Conservation (phyloP, 768 basidiomycete genomes). For the Rhizopogon roseolus region DNA sequence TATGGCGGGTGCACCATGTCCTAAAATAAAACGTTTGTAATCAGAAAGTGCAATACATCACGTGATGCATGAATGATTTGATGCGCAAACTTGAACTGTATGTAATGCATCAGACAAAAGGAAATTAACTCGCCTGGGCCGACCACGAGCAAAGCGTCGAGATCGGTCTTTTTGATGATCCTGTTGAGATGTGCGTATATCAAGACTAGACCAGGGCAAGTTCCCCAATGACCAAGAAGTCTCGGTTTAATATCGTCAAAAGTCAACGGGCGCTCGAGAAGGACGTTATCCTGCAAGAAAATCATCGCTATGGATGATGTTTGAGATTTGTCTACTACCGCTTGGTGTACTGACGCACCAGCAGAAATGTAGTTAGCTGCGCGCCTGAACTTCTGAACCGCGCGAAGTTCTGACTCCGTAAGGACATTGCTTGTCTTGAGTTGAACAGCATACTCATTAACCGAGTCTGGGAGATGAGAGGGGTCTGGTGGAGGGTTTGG, state of each 20-base stretch:
- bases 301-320: constrained; percentile 59
- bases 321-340: constrained; percentile 2
- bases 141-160: constrained; percentile 71
- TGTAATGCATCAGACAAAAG: too few species aligned
- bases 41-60: neutral
- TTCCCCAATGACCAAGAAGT: constrained; percentile 82
- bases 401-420: constrained; percentile 43
- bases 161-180: constrained; percentile 52
- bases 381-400: constrained; percentile 49
- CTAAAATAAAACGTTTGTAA: constrained; percentile 20
- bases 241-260: constrained; percentile 75
- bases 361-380: constrained; percentile 70
- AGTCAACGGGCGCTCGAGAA: constrained; percentile 55
- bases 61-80: neutral
- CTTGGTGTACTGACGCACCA: constrained; percentile 34
- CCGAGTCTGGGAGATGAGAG: constrained; percentile 57
- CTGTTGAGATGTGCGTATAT: constrained; percentile 69
- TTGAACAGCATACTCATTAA: constrained; percentile 45
- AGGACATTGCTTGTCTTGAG: constrained; percentile 46
- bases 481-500: constrained; percentile 69
- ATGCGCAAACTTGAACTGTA: neutral
- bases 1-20: constrained; percentile 84
- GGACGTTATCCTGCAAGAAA: constrained; percentile 69
- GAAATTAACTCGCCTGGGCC: constrained; percentile 53
- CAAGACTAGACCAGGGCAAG: constrained; percentile 73